Evolutionary conservation across 2,329 filamentous ascomycete species (phyloP).

Genomic region (Exutisphaerella laricina): DNA sequence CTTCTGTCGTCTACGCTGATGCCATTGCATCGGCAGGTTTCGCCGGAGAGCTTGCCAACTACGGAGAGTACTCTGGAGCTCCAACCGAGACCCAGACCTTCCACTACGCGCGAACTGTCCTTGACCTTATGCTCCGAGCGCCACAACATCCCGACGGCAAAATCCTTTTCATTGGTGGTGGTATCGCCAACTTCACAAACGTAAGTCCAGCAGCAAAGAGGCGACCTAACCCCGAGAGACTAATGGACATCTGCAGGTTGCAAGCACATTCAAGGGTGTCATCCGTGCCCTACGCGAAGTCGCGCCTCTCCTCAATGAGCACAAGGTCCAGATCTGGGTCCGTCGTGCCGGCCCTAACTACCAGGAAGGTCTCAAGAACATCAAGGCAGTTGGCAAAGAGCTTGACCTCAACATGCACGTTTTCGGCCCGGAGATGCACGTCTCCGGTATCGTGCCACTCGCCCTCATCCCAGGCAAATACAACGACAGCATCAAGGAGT

Average conservation of each 20-base stretch:
- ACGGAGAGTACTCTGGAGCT: conserved; percentile 98
- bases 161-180: conserved; percentile 98
- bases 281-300: conserved; percentile 93
- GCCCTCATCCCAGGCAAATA: conserved; percentile 63
- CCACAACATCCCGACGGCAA: conserved; percentile 84
- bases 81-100: conserved; percentile 98
- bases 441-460: conserved; percentile 92
- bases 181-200: conserved; percentile 99
- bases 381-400: conserved; percentile 93
- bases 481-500: conserved; percentile 56
- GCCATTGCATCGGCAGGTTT: conserved; percentile 96
- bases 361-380: conserved; percentile 99
- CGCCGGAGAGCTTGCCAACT: conserved; percentile 95
- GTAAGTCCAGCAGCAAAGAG: conserved; percentile 39
- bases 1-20: conserved; percentile 97
- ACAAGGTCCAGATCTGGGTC: conserved; percentile 99
- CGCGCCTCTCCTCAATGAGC: conserved; percentile 77
- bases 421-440: conserved; percentile 75
- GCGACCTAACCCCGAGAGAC: not conserved
- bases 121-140: conserved; percentile 94
- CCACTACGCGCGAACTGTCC: conserved; percentile 95
- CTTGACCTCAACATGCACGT: conserved; percentile 94
- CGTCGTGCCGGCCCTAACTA: conserved; percentile 89
- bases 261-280: conserved; percentile 99
- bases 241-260: conserved; percentile 47